phyloP scores from a whole-genome alignment of 1,139 yeast species.

The Spencermartinsiella ligniputridi region DNA sequence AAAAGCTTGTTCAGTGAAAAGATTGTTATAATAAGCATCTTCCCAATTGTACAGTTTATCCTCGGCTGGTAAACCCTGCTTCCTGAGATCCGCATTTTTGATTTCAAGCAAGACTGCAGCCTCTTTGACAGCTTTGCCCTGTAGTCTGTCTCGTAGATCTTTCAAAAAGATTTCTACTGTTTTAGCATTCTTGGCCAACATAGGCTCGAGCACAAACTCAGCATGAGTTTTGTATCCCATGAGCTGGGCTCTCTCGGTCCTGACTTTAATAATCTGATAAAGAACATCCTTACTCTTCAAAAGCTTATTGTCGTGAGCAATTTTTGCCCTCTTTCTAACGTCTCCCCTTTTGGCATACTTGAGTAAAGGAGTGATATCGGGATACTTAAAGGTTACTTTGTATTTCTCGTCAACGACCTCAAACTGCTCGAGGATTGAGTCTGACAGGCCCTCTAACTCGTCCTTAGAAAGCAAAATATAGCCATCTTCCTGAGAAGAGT shows the following conservation, averaged over 20 bases:
- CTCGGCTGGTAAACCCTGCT: slow-evolving; percentile 41
- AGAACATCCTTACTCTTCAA: slow-evolving; percentile 57
- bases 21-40: slow-evolving; percentile 57
- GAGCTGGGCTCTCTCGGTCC: slow-evolving; percentile 57
- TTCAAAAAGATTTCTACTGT: slow-evolving; percentile 56
- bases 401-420: slow-evolving; percentile 37
- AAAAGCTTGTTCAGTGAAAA: slow-evolving; percentile 60
- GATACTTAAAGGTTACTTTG: slow-evolving; percentile 76
- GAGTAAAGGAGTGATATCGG: slow-evolving; percentile 72
- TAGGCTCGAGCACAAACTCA: slow-evolving; percentile 63
- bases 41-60: slow-evolving; percentile 68
- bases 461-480: slow-evolving; percentile 53
- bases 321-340: slow-evolving; percentile 61
- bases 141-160: slow-evolving; percentile 55
- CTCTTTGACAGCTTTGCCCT: slow-evolving; percentile 57
- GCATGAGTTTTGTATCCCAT: slow-evolving; percentile 67
- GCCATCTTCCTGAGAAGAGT: slow-evolving; percentile 70
- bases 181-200: slow-evolving; percentile 69
- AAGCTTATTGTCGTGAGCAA: slow-evolving; percentile 63
- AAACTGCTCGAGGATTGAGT: slow-evolving; percentile 54
- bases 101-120: slow-evolving; percentile 45
- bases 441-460: slow-evolving; percentile 72
- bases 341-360: slow-evolving; percentile 59
- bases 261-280: slow-evolving; percentile 52
- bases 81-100: slow-evolving; percentile 50